phyloP scores from a whole-genome alignment of 2,329 filamentous ascomycete species.

The Geosmithia putterillii region DNA sequence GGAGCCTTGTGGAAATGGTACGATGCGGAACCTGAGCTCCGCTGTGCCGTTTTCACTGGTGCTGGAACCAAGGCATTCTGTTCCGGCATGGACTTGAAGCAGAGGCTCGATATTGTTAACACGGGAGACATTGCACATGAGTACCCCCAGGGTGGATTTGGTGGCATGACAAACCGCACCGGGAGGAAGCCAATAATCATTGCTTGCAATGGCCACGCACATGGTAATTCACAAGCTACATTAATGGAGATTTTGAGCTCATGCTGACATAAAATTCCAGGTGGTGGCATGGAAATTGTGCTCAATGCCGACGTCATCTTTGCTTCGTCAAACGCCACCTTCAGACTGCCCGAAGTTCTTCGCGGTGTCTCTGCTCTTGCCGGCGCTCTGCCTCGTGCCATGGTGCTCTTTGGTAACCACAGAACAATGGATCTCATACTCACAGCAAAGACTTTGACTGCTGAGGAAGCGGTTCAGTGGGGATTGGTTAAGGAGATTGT shows the following conservation, averaged over 20 bases:
- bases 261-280: constrained; percentile 13
- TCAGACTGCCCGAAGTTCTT: constrained; percentile 60
- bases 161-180: constrained; percentile 49
- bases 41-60: constrained; percentile 52
- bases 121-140: constrained; percentile 5
- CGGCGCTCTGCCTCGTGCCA: constrained; percentile 50
- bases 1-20: constrained; percentile 44
- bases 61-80: constrained; percentile 49
- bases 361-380: constrained; percentile 60
- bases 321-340: constrained; percentile 43
- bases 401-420: constrained; percentile 14
- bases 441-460: constrained; percentile 12
- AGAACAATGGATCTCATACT: constrained; percentile 19
- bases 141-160: constrained; percentile 37
- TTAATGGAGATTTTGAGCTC: constrained; percentile 14
- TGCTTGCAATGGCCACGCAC: constrained; percentile 42
- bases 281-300: constrained; percentile 67
- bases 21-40: constrained; percentile 47
- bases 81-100: constrained; percentile 55
- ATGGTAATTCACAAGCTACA: constrained; percentile 31
- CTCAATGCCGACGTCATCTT: constrained; percentile 63
- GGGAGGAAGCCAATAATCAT: constrained; percentile 67
- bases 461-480: constrained; percentile 17
- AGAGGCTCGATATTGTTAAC: constrained; percentile 13
- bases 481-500: constrained; percentile 15